phyloP scores from a whole-genome alignment of 2,329 filamentous ascomycete genomes.

The Tolypocladium ophioglossoides region DNA sequence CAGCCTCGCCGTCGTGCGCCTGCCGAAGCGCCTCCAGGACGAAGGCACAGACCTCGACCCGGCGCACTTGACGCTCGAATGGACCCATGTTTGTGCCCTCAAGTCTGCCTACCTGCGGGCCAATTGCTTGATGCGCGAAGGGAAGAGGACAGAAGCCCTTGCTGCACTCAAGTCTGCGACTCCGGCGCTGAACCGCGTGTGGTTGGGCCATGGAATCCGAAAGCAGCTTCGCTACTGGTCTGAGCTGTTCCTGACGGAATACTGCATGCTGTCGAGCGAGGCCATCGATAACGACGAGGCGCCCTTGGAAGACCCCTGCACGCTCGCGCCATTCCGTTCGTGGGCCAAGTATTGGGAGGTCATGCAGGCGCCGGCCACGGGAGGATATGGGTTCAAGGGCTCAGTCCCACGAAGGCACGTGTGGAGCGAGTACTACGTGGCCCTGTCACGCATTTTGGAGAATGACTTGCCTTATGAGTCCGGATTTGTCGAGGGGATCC shows the following conservation, averaged over 20 bases:
- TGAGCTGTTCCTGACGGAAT: conserved; percentile 65
- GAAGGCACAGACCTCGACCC: conserved; percentile 41
- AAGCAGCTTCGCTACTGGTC: conserved; percentile 68
- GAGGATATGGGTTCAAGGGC: conserved; percentile 48
- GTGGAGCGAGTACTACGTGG: conserved; percentile 78
- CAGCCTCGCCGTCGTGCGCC: conserved; percentile 42
- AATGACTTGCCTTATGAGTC: conserved; percentile 50
- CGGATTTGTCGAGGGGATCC: conserved; percentile 24
- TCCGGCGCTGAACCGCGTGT: conserved; percentile 47
- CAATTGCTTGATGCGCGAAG: conserved; percentile 42
- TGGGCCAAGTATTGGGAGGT: conserved; percentile 63
- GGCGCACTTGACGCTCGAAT: conserved; percentile 51
- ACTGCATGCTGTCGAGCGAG: conserved; percentile 58
- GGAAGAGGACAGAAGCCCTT: conserved; percentile 47
- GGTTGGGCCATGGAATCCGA: conserved; percentile 39
- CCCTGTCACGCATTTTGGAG: conserved; percentile 66
- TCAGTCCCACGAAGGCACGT: conserved; percentile 54
- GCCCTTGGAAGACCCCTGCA: conserved; percentile 39
- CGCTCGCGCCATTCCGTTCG: conserved; percentile 47
- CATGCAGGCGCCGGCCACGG: conserved; percentile 33
- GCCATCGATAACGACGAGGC: conserved; percentile 41
- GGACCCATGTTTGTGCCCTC: conserved; percentile 73
- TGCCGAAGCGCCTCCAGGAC: conserved; percentile 54
- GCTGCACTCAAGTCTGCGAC: conserved; percentile 56
- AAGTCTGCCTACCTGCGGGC: conserved; percentile 73